phyloP scores from a whole-genome alignment of 1,284 basidiomycete genomes.

The Psilocybe mexicana region DNA sequence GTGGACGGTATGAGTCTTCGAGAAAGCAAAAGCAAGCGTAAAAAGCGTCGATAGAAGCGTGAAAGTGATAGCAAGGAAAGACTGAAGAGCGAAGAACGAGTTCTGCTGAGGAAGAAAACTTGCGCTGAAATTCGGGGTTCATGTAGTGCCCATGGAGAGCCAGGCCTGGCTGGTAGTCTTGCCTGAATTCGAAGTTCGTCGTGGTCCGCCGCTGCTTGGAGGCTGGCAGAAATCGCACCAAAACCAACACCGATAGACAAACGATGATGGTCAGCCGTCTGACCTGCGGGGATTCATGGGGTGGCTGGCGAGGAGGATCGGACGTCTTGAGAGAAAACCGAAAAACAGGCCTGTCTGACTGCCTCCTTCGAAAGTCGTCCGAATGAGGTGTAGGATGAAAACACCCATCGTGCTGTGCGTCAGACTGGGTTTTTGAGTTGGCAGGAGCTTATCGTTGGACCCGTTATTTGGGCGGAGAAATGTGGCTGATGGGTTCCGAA shows the following conservation, averaged over 20 bases:
- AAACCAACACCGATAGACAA: background rate
- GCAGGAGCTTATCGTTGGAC: background rate
- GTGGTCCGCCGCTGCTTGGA: background rate
- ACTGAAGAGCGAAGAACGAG: background rate
- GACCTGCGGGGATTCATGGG: background rate
- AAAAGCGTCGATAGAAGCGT: background rate
- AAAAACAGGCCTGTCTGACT: background rate
- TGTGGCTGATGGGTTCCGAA: background rate
- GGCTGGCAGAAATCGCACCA: background rate
- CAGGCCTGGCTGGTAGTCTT: conserved; percentile 7
- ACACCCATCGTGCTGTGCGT: background rate
- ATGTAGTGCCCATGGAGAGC: conserved; percentile 1
- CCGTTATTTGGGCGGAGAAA: background rate
- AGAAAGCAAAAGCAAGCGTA: background rate
- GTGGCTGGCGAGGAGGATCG: background rate
- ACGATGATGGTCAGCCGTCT: conserved; percentile 5
- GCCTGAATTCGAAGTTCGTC: conserved; percentile 6
- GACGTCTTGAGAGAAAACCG: background rate
- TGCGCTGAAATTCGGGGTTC: background rate
- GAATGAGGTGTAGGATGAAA: background rate
- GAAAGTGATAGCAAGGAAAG: background rate
- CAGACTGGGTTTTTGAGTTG: conserved; percentile 2
- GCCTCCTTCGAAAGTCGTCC: background rate
- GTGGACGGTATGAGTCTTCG: background rate
- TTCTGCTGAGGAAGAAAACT: background rate